Conservation (phyloP, 306 rosid genomes). For the Alnus glutinosa region DNA sequence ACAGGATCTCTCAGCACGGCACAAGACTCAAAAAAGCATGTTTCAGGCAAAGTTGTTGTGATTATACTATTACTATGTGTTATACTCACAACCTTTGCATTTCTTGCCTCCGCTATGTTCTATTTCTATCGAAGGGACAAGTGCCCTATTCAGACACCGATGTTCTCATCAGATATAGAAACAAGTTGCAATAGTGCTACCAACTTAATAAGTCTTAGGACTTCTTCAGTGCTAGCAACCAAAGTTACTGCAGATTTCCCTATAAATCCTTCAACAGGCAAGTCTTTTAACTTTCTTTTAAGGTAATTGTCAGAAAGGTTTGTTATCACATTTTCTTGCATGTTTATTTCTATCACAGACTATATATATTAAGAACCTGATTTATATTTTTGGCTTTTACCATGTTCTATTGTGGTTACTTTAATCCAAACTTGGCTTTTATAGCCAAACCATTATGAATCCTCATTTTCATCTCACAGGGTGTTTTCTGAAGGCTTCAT, state of each 20-base stretch:
- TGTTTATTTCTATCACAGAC: constrained; percentile 1
- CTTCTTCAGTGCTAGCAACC: constrained; percentile 50
- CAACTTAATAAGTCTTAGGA: constrained; percentile 60
- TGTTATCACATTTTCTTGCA: constrained; percentile 10
- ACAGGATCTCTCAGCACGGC: constrained; percentile 60
- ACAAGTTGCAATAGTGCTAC: constrained; percentile 64
- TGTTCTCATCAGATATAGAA: constrained; percentile 61
- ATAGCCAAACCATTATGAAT: background rate
- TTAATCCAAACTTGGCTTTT: background rate
- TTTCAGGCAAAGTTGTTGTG: constrained; percentile 62
- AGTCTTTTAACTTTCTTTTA: constrained; percentile 10
- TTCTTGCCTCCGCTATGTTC: constrained; percentile 59
- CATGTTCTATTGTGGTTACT: constrained; percentile 15
- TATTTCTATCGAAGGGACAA: constrained; percentile 52
- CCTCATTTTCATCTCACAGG: constrained; percentile 39
- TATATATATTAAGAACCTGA: constrained; percentile 4
- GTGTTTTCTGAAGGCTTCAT: constrained; percentile 66
- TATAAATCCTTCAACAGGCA: constrained; percentile 53
- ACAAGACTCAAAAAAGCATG: constrained; percentile 54
- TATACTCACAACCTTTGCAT: constrained; percentile 62
- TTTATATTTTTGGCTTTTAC: constrained; percentile 5
- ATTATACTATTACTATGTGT: constrained; percentile 56
- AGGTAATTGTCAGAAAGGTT: constrained; percentile 9
- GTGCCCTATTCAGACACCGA: constrained; percentile 44
- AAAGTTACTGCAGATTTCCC: constrained; percentile 45